phyloP scores from a whole-genome alignment of 2,329 filamentous ascomycete species.

The Aspergillus fischeri region DNA sequence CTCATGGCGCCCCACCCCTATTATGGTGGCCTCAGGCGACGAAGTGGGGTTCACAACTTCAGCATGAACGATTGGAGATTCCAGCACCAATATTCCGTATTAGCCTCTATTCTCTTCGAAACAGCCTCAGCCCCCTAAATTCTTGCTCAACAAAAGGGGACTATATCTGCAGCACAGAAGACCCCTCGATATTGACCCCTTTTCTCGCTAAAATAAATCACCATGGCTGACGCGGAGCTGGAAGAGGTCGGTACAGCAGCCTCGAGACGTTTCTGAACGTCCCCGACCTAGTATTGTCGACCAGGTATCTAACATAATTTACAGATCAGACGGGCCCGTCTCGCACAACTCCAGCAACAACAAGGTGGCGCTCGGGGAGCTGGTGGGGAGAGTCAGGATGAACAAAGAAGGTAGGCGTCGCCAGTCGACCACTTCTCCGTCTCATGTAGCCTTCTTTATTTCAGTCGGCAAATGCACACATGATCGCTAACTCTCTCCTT shows the following conservation, averaged over 20 bases:
- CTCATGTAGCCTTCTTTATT: neutral
- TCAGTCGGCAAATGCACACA: neutral
- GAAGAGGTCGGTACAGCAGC: conserved; percentile 49
- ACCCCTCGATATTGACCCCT: neutral
- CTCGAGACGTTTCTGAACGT: neutral
- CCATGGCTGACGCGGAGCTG: conserved; percentile 63
- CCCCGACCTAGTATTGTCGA: neutral
- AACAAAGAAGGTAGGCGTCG: conserved; percentile 56
- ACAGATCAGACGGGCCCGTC: conserved; percentile 84
- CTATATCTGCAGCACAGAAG: neutral
- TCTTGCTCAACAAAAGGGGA: neutral
- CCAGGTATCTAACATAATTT: conserved; percentile 7
- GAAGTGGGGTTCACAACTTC: conserved; percentile 18
- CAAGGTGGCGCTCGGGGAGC: conserved; percentile 50
- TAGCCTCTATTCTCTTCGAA: neutral
- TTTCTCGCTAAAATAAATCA: conserved; percentile 5
- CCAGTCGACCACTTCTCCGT: neutral
- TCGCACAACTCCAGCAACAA: conserved; percentile 90
- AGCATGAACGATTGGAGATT: neutral
- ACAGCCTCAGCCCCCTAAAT: neutral
- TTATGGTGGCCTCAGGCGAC: conserved; percentile 15
- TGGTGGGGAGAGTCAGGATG: conserved; percentile 54
- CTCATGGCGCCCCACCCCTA: conserved; percentile 13
- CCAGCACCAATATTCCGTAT: neutral
- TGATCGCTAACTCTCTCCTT: conserved; percentile 1